A percentile compares a stretch with the other conserved stretches of the same genome.
Conservation (phyloP, 75 land plant genomes). For the Ceratopteris richardii region DNA sequence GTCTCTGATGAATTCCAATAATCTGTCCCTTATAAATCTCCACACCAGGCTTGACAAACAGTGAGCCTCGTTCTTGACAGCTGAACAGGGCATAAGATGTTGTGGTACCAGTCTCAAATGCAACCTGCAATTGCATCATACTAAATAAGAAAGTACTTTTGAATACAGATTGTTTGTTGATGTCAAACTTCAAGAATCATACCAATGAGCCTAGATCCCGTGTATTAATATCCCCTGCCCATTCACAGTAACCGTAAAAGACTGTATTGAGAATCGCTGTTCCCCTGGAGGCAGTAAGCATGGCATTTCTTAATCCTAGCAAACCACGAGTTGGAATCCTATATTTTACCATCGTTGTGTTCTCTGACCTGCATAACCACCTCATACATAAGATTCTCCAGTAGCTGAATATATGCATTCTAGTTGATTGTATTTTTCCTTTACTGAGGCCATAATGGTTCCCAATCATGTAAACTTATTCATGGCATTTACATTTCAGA, state of each 20-base stretch:
- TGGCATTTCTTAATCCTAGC: conserved; percentile 84
- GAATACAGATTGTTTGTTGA: too few species aligned
- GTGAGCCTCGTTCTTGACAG: conserved; percentile 88
- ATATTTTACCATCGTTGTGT: conserved; percentile 65
- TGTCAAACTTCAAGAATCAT: too few species aligned
- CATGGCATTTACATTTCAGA: too few species aligned
- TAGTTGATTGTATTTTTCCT: not conserved
- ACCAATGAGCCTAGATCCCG: conserved; percentile 97
- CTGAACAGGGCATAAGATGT: conserved; percentile 90
- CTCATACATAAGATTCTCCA: not conserved
- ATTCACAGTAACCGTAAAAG: conserved; percentile 84
- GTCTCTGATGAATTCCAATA: conserved; percentile 92
- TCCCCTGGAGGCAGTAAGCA: conserved; percentile 88
- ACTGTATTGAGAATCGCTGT: conserved; percentile 90
- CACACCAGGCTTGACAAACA: conserved; percentile 75
- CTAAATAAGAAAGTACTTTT: too few species aligned
- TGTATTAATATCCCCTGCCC: conserved; percentile 89
- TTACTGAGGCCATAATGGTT: too few species aligned
- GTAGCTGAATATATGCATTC: not conserved
- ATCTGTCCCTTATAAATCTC: conserved; percentile 96
- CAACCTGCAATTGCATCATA: conserved; percentile 68
- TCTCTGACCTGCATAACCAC: conserved; percentile 45
- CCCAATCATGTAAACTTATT: too few species aligned
- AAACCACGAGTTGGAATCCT: conserved; percentile 96
- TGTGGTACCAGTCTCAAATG: conserved; percentile 85